Evolutionary conservation across 768 basidiomycete genomes (phyloP).

Genomic region (Dendrothele bispora): DNA sequence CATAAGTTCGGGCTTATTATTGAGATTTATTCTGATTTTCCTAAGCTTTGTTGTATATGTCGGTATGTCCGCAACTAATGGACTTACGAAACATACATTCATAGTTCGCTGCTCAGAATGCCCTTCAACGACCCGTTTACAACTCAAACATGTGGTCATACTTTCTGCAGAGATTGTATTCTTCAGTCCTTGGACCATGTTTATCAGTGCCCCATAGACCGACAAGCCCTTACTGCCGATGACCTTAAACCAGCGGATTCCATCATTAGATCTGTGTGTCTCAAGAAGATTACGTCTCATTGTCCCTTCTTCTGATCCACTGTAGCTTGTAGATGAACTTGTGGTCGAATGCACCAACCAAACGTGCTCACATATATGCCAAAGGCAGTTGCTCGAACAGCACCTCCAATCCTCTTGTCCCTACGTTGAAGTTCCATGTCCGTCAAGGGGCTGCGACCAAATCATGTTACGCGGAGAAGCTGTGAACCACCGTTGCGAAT

Average conservation of each 20-base stretch:
- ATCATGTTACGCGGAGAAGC: constrained; percentile 45
- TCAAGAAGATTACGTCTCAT: neutral
- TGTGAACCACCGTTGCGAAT: constrained; percentile 36
- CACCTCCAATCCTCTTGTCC: constrained; percentile 66
- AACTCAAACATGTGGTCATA: constrained; percentile 76
- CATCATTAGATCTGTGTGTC: constrained; percentile 71
- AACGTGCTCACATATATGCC: constrained; percentile 56
- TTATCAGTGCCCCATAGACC: constrained; percentile 82
- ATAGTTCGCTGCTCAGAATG: constrained; percentile 36
- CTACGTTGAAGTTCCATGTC: constrained; percentile 54
- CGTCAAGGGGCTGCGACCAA: constrained; percentile 44
- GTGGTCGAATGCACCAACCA: constrained; percentile 69
- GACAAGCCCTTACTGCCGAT: constrained; percentile 58
- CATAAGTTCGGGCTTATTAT: neutral
- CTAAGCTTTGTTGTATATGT: constrained; percentile 84
- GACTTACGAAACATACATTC: constrained; percentile 5
- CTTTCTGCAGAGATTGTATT: constrained; percentile 86
- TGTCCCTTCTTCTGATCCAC: constrained; percentile 7
- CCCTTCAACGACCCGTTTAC: constrained; percentile 80
- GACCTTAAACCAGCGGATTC: constrained; percentile 70
- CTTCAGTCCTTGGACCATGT: constrained; percentile 64
- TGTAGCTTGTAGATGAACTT: constrained; percentile 82
- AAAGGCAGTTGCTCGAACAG: constrained; percentile 61
- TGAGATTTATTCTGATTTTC: constrained; percentile 8
- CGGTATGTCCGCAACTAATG: constrained; percentile 37